phyloP scores from a whole-genome alignment of 2,329 filamentous ascomycete species.

The Onygenales sp. region DNA sequence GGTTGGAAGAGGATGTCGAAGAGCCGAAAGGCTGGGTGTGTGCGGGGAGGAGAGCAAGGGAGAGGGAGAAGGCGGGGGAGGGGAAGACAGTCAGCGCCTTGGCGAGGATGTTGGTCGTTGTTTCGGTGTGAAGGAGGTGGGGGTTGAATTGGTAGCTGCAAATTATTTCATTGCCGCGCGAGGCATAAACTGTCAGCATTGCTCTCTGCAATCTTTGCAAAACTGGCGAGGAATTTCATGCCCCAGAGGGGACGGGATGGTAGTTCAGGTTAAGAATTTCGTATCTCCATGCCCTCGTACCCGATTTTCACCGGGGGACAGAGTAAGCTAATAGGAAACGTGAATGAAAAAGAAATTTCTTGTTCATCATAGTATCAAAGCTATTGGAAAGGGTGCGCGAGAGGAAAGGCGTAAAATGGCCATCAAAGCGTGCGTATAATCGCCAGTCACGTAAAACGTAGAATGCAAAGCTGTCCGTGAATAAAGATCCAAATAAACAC shows the following conservation, averaged over 20 bases:
- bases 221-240: neutral
- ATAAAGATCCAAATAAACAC: slow-evolving; percentile 11
- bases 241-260: neutral
- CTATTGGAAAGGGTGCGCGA: neutral
- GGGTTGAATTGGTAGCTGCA: slow-evolving; percentile 98
- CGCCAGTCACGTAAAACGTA: slow-evolving; percentile 9
- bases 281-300: slow-evolving; percentile 41
- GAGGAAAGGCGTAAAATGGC: neutral
- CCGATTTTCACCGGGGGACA: slow-evolving; percentile 44
- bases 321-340: slow-evolving; percentile 85
- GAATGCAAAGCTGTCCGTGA: slow-evolving; percentile 7
- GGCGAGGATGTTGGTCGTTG: slow-evolving; percentile 97
- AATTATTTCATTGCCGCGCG: neutral
- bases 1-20: slow-evolving; percentile 34
- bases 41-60: slow-evolving; percentile 85
- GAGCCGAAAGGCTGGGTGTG: slow-evolving; percentile 59
- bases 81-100: slow-evolving; percentile 97
- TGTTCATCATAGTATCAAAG: slow-evolving; percentile 56
- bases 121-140: slow-evolving; percentile 91
- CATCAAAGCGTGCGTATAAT: neutral
- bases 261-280: slow-evolving; percentile 6
- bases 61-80: slow-evolving; percentile 86
- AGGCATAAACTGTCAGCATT: neutral
- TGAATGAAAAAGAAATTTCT: slow-evolving; percentile 48
- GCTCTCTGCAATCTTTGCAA: neutral